These are phyloP conservation scores for Mycena floridula DNA, from an alignment of 768 basidiomycete genomes.

Conservation along the genomic window DNA sequence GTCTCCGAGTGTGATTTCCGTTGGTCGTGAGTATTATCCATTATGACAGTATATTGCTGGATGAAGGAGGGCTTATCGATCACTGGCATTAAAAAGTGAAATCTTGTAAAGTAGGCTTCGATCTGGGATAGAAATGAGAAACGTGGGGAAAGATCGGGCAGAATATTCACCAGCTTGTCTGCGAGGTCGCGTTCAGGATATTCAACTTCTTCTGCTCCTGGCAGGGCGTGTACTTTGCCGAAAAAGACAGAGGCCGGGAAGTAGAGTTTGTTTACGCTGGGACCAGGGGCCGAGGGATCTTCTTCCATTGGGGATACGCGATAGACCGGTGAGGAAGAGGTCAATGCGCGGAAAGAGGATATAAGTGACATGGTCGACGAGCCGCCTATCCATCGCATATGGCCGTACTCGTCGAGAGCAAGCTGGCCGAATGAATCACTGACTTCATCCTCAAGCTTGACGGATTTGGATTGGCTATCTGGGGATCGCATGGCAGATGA, in stretches of 20 bases:
- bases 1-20: constrained; percentile 52
- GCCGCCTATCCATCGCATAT: constrained; percentile 89
- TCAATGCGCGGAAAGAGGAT: constrained; percentile 77
- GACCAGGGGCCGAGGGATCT: constrained; percentile 71
- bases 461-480: constrained; percentile 34
- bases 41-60: constrained; percentile 61
- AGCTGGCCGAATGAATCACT: constrained; percentile 84
- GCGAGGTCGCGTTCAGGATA: constrained; percentile 81
- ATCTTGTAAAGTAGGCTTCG: constrained; percentile 78
- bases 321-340: constrained; percentile 60
- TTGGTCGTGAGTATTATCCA: constrained; percentile 59
- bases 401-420: constrained; percentile 84
- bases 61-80: constrained; percentile 84
- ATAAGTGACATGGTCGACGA: constrained; percentile 91
- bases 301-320: constrained; percentile 83
- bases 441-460: constrained; percentile 69
- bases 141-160: constrained; percentile 10
- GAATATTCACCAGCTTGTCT: constrained; percentile 68
- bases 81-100: constrained; percentile 86
- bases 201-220: constrained; percentile 81
- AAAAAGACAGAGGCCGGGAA: constrained; percentile 87
- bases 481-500: constrained; percentile 20
- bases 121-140: constrained; percentile 44
- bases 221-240: constrained; percentile 78
- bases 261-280: constrained; percentile 79